Percentiles rank a stretch among this genome's conserved stretches.
Evolutionary conservation across 2,329 filamentous ascomycete genomes (phyloP).

Genomic region (Trichophyton simii): DNA sequence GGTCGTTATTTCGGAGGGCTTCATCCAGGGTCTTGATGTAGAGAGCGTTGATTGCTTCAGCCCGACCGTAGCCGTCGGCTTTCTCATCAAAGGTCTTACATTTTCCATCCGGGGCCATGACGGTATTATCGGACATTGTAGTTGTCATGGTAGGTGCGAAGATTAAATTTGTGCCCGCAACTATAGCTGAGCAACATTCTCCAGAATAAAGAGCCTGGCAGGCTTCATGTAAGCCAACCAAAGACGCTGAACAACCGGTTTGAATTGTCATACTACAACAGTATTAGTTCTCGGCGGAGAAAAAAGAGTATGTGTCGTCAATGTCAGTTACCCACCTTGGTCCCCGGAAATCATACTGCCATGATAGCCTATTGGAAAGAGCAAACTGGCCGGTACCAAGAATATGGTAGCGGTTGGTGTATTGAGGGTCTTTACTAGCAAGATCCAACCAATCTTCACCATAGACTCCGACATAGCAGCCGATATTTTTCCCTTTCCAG

Average conservation of each 20-base stretch:
- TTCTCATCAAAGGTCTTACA: slow-evolving; percentile 23
- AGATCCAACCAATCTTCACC: slow-evolving; percentile 18
- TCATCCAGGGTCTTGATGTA: slow-evolving; percentile 21
- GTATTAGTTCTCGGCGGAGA: not conserved
- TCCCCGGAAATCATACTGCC: slow-evolving; percentile 17
- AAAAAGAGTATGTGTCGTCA: not conserved
- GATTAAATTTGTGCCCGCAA: not conserved
- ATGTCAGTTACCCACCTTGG: slow-evolving; percentile 12
- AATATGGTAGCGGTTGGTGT: slow-evolving; percentile 5
- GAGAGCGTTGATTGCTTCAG: slow-evolving; percentile 25
- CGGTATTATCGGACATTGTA: slow-evolving; percentile 24
- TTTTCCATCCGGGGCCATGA: slow-evolving; percentile 25
- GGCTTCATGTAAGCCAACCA: slow-evolving; percentile 7
- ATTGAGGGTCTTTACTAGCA: slow-evolving; percentile 9
- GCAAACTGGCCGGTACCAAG: slow-evolving; percentile 9
- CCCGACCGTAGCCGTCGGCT: slow-evolving; percentile 26
- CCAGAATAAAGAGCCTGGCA: slow-evolving; percentile 5
- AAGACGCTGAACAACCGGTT: slow-evolving; percentile 8
- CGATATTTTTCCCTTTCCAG: slow-evolving; percentile 21
- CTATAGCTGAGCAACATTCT: slow-evolving; percentile 12
- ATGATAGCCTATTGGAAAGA: slow-evolving; percentile 15
- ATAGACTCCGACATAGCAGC: slow-evolving; percentile 22
- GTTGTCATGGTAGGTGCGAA: not conserved
- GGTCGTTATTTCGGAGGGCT: slow-evolving; percentile 24
- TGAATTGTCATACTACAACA: slow-evolving; percentile 7